Base-by-base conservation (phyloP, 805 yeast species). In the Metschnikowia hibisci region DNA sequence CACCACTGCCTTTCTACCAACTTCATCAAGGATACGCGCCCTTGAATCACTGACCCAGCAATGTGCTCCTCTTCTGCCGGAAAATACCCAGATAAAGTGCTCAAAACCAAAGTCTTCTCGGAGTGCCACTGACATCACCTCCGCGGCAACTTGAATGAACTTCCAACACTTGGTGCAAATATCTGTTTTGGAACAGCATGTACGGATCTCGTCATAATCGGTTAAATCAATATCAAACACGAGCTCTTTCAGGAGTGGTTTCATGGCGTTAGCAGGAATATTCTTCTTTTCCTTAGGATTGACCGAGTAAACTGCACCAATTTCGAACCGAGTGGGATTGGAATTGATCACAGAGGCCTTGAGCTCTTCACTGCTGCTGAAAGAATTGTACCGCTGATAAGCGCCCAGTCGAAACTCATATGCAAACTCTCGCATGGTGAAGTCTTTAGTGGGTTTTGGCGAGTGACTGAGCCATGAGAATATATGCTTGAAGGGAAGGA, bases 21-120 rank as follows among this genome's bases (percentile, higher is more conserved):
- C 56, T 61, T 93, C 98, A 49, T 79, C 84, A 48, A 93, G 63
- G 1, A 61, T 55, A 44, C 97, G 69, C 1, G 97, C 96, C 37
- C 90, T 69, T 43, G 76, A 65, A 60, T 93, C 99, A 63, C 96
- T 86, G 18, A 93, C 76, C 99, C 99, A 93, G 57, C 98, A 95
- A 73, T 93, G 99, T 12, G 95, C 96, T 63, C 99, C 99, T 77
- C 99, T 86, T 73, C 99, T 84, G 36, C 99, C 99, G 0, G 96
- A 88, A 59, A 87, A 93, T 4, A 91, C 96, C 98, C 98, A 93
- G 39, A 93, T 71, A 58, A 88, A 71, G 62, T 87, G 82, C 46
- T 80, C 68, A 62, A 87, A 90, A 1, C 96, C 98, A 64, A 93
- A 93, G 63, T 91, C 98, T 39, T 87, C 88, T 41, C 78, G 68